phyloP scores from a whole-genome alignment of 129 eudicot genomes.

The Escallonia herrerae region DNA sequence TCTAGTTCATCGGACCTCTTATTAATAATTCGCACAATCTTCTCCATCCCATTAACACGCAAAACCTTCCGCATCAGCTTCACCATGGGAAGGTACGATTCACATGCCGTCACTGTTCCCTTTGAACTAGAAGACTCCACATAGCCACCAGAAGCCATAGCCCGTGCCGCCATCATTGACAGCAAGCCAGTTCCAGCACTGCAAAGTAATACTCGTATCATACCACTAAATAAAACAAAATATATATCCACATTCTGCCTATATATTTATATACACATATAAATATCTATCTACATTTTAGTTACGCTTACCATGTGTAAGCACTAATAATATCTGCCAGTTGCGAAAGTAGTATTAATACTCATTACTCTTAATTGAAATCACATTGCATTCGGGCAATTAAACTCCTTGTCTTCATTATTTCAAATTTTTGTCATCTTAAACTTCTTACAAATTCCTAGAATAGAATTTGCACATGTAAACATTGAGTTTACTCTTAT shows the following conservation, averaged over 20 bases:
- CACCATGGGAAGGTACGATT: constrained; percentile 96
- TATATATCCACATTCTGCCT: no score
- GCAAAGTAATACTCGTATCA: not conserved
- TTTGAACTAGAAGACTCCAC: constrained; percentile 21
- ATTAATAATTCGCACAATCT: constrained; percentile 49
- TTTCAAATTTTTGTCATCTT: no score
- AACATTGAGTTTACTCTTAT: no score
- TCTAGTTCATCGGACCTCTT: constrained; percentile 77
- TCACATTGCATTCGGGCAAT: no score
- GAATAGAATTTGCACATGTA: no score
- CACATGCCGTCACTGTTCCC: constrained; percentile 77
- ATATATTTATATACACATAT: no score
- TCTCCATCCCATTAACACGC: constrained; percentile 68
- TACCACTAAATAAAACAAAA: no score
- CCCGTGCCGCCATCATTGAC: constrained; percentile 93
- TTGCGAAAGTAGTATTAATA: not conserved
- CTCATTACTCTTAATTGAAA: no score
- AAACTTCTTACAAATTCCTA: no score
- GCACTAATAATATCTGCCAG: not conserved
- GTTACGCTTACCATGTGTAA: not conserved
- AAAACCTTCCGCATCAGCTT: constrained; percentile 79
- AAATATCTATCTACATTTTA: not conserved
- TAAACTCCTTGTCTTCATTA: no score
- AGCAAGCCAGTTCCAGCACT: constrained; percentile 95
- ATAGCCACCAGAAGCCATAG: constrained; percentile 36